phyloP scores from a whole-genome alignment of 805 yeast genomes.

The Scheffersomyces coipomensis region DNA sequence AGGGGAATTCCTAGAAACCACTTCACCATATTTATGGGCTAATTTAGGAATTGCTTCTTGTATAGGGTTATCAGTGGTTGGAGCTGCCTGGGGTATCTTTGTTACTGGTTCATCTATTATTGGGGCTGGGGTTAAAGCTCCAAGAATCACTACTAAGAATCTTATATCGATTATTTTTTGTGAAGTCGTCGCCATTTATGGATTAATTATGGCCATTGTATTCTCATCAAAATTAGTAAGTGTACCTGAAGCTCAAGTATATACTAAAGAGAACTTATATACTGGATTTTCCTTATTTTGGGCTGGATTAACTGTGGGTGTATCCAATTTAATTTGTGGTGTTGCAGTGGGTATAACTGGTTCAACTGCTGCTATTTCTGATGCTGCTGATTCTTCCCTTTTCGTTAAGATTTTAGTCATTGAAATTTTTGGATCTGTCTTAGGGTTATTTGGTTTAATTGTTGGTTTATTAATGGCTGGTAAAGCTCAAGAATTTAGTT shows the following conservation, averaged over 20 bases:
- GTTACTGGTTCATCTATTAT: slow-evolving; percentile 90
- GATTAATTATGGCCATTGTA: slow-evolving; percentile 95
- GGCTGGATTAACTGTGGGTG: slow-evolving; percentile 97
- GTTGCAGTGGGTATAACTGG: slow-evolving; percentile 97
- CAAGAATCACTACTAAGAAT: slow-evolving; percentile 95
- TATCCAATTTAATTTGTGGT: slow-evolving; percentile 93
- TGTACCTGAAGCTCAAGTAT: slow-evolving; percentile 62
- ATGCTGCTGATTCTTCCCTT: slow-evolving; percentile 93
- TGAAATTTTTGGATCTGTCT: slow-evolving; percentile 95
- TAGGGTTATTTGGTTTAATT: slow-evolving; percentile 94
- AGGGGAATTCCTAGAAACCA: slow-evolving; percentile 78
- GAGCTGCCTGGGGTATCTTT: slow-evolving; percentile 99
- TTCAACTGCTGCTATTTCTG: slow-evolving; percentile 96
- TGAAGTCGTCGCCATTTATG: slow-evolving; percentile 98
- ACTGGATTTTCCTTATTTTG: slow-evolving; percentile 95
- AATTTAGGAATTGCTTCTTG: slow-evolving; percentile 84
- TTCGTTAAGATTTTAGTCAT: slow-evolving; percentile 95
- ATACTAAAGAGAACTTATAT: slow-evolving; percentile 81
- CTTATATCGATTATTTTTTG: slow-evolving; percentile 96
- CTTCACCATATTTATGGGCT: slow-evolving; percentile 98
- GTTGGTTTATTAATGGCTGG: slow-evolving; percentile 97
- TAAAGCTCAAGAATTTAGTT: slow-evolving; percentile 85
- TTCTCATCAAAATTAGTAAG: slow-evolving; percentile 83
- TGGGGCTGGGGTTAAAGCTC: slow-evolving; percentile 98
- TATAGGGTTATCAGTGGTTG: slow-evolving; percentile 91